These are phyloP conservation scores for Ramaria rubella DNA, from an alignment of 768 basidiomycete species.

Conservation along the genomic window DNA sequence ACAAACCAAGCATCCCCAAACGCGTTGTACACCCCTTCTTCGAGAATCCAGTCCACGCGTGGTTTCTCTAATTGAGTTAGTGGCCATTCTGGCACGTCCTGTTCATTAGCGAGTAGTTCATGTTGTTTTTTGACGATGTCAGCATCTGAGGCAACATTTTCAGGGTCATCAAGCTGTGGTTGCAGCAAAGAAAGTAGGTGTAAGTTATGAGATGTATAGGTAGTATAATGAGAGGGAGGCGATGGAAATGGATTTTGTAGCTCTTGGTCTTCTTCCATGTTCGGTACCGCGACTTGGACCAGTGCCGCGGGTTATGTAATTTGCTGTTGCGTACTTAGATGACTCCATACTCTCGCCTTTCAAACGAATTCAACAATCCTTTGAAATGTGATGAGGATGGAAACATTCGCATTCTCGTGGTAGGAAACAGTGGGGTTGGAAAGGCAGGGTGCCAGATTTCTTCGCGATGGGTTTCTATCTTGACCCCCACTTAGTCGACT, in stretches of 20 bases:
- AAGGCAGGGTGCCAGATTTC: conserved; percentile 1
- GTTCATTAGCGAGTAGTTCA: conserved; percentile 60
- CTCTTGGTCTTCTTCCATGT: conserved; percentile 66
- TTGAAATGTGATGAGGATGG: conserved; percentile 2
- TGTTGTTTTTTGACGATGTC: conserved; percentile 43
- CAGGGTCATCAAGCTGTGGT: conserved; percentile 26
- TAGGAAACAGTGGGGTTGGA: conserved; percentile 7
- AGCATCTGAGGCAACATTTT: conserved; percentile 23
- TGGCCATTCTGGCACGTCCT: conserved; percentile 72
- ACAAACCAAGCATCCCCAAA: conserved; percentile 93
- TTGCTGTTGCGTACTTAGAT: too few species aligned
- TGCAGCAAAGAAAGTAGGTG: conserved; percentile 56
- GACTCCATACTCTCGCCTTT: not conserved
- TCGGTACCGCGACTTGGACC: conserved; percentile 1
- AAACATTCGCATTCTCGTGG: conserved; percentile 7
- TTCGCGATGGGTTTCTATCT: not conserved
- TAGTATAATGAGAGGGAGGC: conserved; percentile 77
- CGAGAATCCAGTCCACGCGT: conserved; percentile 83
- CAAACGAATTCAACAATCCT: not conserved
- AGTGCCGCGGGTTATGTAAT: not conserved
- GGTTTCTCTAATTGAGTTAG: conserved; percentile 76
- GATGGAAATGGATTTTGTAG: conserved; percentile 85
- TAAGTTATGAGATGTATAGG: conserved; percentile 71
- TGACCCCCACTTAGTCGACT: not conserved
- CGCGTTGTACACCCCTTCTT: conserved; percentile 73